Percentiles rank a stretch among this genome's conserved stretches.
phyloP scores from a whole-genome alignment of 129 eudicot species.

The Saposhnikovia divaricata region DNA sequence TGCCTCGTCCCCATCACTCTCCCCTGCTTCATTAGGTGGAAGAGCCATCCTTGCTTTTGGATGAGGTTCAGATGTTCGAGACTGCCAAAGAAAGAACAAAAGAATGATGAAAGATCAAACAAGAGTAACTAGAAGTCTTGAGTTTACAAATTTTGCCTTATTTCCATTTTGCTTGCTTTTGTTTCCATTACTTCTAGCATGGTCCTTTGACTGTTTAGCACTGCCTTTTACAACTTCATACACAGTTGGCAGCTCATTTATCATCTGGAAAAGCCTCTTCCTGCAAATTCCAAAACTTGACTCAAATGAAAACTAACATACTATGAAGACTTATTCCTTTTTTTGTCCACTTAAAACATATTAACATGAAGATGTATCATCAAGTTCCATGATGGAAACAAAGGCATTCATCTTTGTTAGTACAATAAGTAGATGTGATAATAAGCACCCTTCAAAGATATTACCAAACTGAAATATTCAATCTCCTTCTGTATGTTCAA shows the following conservation, averaged over 20 bases:
- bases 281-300: conserved; percentile 25
- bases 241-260: conserved; percentile 64
- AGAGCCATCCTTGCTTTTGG: conserved; percentile 26
- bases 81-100: conserved; percentile 15
- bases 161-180: conserved; percentile 49
- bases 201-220: conserved; percentile 40
- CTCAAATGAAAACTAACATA: conserved; percentile 9
- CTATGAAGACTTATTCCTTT: background rate
- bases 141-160: conserved; percentile 18
- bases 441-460: background rate
- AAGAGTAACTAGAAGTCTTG: background rate
- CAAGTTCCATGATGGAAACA: background rate
- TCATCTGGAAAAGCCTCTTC: conserved; percentile 74
- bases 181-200: conserved; percentile 33
- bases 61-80: conserved; percentile 33
- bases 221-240: conserved; percentile 52
- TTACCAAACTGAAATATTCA: background rate
- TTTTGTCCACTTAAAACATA: background rate
- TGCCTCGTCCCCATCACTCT: conserved; percentile 50
- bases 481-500: background rate
- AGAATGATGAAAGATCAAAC: background rate
- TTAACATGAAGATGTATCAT: background rate
- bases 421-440: too few species aligned
- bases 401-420: background rate
- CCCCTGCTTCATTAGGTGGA: conserved; percentile 37